These are phyloP conservation scores for Hymenoscyphus occultus DNA, from an alignment of 2,329 filamentous ascomycete genomes.

Conservation along the genomic window DNA sequence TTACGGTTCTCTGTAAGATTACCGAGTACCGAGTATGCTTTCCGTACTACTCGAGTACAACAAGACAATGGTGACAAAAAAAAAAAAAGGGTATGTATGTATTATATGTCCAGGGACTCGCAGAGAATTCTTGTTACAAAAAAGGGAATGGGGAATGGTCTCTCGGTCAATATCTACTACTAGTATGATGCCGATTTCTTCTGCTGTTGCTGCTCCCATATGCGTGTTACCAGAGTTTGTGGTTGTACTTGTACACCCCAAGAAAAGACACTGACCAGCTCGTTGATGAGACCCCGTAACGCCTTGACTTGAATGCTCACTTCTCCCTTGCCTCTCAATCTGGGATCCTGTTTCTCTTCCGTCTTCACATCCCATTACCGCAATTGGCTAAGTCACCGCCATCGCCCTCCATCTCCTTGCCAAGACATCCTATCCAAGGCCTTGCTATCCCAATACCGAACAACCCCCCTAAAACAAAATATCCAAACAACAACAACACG, in stretches of 20 bases:
- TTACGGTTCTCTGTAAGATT: too few species aligned
- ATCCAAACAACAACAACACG: constrained; percentile 52
- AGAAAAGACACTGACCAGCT: not conserved
- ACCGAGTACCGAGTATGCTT: too few species aligned
- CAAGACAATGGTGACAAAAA: too few species aligned
- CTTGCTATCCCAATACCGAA: too few species aligned
- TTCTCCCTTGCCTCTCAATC: not conserved
- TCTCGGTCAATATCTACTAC: too few species aligned
- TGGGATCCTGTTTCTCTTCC: not conserved
- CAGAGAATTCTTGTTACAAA: too few species aligned
- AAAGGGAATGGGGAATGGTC: too few species aligned
- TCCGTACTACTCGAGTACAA: too few species aligned
- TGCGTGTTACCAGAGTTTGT: not conserved
- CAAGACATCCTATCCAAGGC: not conserved
- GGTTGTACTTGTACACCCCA: not conserved
- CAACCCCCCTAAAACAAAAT: constrained; percentile 42
- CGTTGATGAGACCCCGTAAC: not conserved
- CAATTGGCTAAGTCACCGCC: not conserved
- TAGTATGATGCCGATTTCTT: too few species aligned
- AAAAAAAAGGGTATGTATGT: too few species aligned
- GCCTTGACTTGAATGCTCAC: not conserved
- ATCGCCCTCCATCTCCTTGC: not conserved
- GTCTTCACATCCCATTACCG: not conserved
- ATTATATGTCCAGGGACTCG: too few species aligned
- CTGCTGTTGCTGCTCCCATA: too few species aligned